These are phyloP conservation scores for Wallemia mellicola DNA, from an alignment of 1,284 basidiomycete species.

Conservation along the genomic window DNA sequence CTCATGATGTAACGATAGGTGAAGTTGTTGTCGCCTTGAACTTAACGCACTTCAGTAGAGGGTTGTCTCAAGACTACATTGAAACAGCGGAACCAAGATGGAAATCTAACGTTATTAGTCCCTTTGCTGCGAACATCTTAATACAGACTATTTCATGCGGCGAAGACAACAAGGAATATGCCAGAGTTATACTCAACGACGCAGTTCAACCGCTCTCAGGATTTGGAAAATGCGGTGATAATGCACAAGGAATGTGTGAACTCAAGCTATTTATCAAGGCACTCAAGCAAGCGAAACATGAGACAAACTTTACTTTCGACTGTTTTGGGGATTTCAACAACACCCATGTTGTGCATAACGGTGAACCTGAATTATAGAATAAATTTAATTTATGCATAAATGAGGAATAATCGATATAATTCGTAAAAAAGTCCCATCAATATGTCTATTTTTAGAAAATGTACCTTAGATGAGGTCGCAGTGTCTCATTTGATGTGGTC, in stretches of 20 bases:
- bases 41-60: constrained; percentile 3
- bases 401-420: no score
- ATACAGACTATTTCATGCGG: background rate
- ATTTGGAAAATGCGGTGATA: constrained; percentile 22
- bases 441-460: no score
- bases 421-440: no score
- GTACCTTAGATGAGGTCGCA: no score
- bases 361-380: background rate
- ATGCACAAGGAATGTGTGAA: constrained; percentile 25
- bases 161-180: background rate
- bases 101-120: constrained; percentile 3
- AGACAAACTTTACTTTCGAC: constrained; percentile 13
- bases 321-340: background rate
- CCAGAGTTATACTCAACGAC: constrained; percentile 16
- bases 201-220: constrained; percentile 32
- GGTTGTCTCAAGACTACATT: constrained; percentile 1
- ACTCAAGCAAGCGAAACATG: constrained; percentile 22
- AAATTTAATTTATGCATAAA: no score
- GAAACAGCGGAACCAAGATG: constrained; percentile 2
- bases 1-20: constrained; percentile 3
- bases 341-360: background rate
- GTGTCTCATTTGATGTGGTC: no score
- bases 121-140: constrained; percentile 5
- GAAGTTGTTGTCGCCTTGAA: constrained; percentile 5
- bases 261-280: constrained; percentile 24